Evolutionary conservation across 352 stramenopile species (phyloP), one percentile per base, ranked within the genome.

Genomic region (Paralagenidium karlingii): DNA sequence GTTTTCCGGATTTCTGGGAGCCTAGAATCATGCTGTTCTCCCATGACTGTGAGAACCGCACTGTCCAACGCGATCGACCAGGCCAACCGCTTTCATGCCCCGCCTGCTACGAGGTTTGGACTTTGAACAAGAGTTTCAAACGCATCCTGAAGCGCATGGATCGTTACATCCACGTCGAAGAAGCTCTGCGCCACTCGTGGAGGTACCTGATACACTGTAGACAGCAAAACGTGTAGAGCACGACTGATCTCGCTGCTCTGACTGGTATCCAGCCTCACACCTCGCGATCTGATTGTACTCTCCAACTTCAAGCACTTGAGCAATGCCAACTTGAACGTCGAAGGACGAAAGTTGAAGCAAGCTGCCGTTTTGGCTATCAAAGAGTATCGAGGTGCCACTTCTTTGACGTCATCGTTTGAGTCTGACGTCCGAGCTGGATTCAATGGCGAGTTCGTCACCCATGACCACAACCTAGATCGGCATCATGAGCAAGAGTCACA

Each of bases 121-220:
- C 69, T 24, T 45, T 68, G 37, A 63, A 79, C 51, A 79, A 82
- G 41, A 79, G 62, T 40, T 82, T 82, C 40, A 73, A 70, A 47
- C 61, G 63, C 34, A 76, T 77, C 34, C 44, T 82, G 7, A 75
- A 77, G 55, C 77, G 77, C 33, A 79, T 79, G 68, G 58, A 75
- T 24, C 65, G 68, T 8, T 82, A 82, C 40, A 62, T 56, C 27
- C 58, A 62, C 5, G 55, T 79, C 10, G 68, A 82, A 52, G 58
- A 62, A 27, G 69, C 79, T 13, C 43, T 82, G 29, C 60, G 63
- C 13, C 65, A 63, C 19, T 68, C 63, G 16, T 82, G 68, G 68
- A 78, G 62, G 68, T 81, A 38, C 18, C 34, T 40, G n/a, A 22
- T 20, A 4, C 21, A 13, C 40, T 16, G 5, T 28, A 16, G 9